Evolutionary conservation across 1,284 basidiomycete genomes (phyloP), one percentile per base, ranked within the genome.

Genomic region (Heterobasidion occidentale): DNA sequence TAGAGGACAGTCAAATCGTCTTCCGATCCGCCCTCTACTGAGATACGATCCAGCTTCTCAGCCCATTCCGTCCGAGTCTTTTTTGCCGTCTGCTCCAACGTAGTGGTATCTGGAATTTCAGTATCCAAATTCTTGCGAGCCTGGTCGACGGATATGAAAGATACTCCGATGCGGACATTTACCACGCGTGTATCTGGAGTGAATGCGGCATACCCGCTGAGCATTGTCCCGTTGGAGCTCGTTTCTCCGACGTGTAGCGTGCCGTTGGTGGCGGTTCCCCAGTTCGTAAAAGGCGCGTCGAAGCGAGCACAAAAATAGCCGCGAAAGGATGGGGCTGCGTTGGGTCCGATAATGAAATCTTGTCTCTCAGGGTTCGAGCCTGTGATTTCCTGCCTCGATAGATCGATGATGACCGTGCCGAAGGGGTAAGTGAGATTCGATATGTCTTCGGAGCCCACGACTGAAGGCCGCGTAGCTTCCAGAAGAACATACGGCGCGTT

Each of bases 301-400:
- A 93, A 90, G 14, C 86, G 80, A 8, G 85, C 89, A 52, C 86
- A 88, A 67, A 89, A 92, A 74, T 88, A 90, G 0, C 86, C 88
- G 38, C 78, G 80, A 74, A 80, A 76, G 53, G 64, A 54, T 61
- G 71, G 68, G 0, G 81, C 80, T 3, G 77, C 74, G 35, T 78
- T 81, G 0, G 85, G 85, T 0, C 78, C 78, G 56, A 88, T 80
- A 64, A 89, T 86, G 66, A 74, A 77, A 70, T 92, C 89, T 65
- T 91, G 88, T 11, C 88, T 77, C 65, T 92, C 90, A 11, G 81
- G 77, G 60, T 86, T 90, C 64, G 71, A 79, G 2, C 90, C 90
- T 27, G 77, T 82, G 47, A 92, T 78, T 70, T 90, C 86, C 47
- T 74, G 73, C 46, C 56, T 58, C 7, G 64, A 56, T 1, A 74